Conservation (phyloP, 2,329 filamentous ascomycete genomes). For the Corinectria fuckeliana region DNA sequence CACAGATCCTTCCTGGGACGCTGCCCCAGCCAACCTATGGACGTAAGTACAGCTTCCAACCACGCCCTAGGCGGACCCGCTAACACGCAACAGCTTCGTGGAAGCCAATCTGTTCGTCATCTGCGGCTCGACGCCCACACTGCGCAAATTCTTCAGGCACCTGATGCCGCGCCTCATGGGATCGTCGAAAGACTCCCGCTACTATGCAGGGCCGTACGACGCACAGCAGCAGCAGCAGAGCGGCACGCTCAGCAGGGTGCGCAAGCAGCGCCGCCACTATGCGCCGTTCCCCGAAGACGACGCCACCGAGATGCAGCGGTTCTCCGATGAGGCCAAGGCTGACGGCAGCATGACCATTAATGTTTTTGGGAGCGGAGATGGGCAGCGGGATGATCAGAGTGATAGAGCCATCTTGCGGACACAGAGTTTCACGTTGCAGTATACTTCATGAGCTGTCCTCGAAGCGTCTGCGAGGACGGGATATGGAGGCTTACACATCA, state of each 20-base stretch:
- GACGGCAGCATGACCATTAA: slow-evolving; percentile 16
- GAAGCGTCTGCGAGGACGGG: not conserved
- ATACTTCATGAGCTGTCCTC: slow-evolving; percentile 10
- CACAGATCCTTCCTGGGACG: slow-evolving; percentile 40
- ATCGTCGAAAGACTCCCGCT: slow-evolving; percentile 3
- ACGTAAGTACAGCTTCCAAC: slow-evolving; percentile 30
- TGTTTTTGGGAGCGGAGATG: slow-evolving; percentile 7
- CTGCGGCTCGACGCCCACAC: slow-evolving; percentile 48
- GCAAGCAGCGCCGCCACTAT: slow-evolving; percentile 26
- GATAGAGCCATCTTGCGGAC: slow-evolving; percentile 39
- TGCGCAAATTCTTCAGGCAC: slow-evolving; percentile 45
- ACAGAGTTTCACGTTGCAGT: slow-evolving; percentile 32
- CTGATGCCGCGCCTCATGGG: slow-evolving; percentile 39
- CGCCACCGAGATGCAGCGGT: slow-evolving; percentile 19
- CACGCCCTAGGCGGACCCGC: slow-evolving; percentile 11
- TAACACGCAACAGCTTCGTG: slow-evolving; percentile 37
- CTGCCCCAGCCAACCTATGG: slow-evolving; percentile 38
- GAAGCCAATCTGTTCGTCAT: slow-evolving; percentile 50
- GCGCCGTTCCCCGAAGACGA: slow-evolving; percentile 25
- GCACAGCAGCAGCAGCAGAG: slow-evolving; percentile 18
- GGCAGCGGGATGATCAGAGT: slow-evolving; percentile 29
- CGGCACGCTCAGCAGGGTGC: slow-evolving; percentile 15
- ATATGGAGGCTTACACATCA: not conserved
- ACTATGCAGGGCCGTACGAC: slow-evolving; percentile 12
- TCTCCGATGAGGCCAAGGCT: slow-evolving; percentile 15